Evolutionary conservation across 1,139 yeast species (phyloP).

Genomic region (Spencermartinsiella ligniputridi): DNA sequence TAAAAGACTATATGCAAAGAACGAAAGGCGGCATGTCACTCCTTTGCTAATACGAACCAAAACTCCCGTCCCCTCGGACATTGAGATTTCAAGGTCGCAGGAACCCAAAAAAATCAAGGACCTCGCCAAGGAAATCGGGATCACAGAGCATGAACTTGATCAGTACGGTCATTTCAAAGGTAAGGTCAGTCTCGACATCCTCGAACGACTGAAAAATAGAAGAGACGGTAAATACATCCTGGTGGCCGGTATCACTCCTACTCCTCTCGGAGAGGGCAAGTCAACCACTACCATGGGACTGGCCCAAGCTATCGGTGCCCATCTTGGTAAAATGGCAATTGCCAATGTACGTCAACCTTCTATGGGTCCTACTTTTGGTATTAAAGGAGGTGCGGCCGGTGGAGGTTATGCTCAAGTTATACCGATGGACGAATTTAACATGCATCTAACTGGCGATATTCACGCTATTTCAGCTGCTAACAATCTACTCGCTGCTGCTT

Average conservation of each 20-base stretch:
- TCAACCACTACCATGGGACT: conserved; percentile 95
- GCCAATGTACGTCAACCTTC: conserved; percentile 98
- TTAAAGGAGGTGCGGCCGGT: conserved; percentile 99
- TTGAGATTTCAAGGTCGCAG: conserved; percentile 85
- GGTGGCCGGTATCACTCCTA: conserved; percentile 97
- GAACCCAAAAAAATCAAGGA: conserved; percentile 76
- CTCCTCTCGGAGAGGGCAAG: conserved; percentile 98
- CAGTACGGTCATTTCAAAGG: conserved; percentile 90
- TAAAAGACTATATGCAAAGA: conserved; percentile 37
- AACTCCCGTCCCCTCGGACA: conserved; percentile 93
- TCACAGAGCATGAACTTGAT: conserved; percentile 76
- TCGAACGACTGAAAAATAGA: conserved; percentile 64
- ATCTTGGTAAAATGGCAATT: conserved; percentile 76
- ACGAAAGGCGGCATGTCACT: conserved; percentile 33
- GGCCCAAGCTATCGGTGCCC: conserved; percentile 98
- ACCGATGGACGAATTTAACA: conserved; percentile 98
- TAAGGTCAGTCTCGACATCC: conserved; percentile 70
- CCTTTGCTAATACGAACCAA: conserved; percentile 64
- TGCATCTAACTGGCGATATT: conserved; percentile 97
- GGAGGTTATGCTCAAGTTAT: conserved; percentile 98
- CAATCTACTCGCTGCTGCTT: conserved; percentile 93
- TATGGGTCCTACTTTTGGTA: conserved; percentile 98
- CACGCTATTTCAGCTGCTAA: conserved; percentile 97
- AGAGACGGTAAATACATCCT: conserved; percentile 83
- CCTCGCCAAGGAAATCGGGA: conserved; percentile 81